These are phyloP conservation scores for Eimeria acervulina DNA, from an alignment of 169 alveolate genomes.

Conservation along the genomic window DNA sequence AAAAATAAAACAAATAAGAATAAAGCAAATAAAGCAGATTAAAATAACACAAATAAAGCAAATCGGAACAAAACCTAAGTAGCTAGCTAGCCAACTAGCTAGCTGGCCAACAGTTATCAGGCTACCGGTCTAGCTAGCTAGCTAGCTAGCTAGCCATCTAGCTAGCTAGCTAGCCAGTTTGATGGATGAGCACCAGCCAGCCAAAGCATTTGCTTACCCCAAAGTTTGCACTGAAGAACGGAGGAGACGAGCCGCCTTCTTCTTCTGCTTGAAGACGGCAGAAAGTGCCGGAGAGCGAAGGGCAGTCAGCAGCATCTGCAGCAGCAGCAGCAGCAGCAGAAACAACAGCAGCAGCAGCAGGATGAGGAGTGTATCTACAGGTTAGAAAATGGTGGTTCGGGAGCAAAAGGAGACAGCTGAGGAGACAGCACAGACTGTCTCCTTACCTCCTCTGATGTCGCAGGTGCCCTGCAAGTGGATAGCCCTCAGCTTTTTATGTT, in stretches of 20 bases:
- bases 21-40: neutral
- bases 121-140: constrained; percentile 7
- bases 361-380: neutral
- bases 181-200: neutral
- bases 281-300: neutral
- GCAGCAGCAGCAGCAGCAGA: constrained; percentile 10
- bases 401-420: neutral
- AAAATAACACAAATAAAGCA: neutral
- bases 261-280: neutral
- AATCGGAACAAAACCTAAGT: neutral
- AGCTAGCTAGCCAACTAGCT: neutral
- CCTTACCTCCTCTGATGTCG: neutral
- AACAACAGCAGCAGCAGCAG: constrained; percentile 1
- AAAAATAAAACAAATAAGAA: neutral
- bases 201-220: neutral
- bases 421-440: neutral
- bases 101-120: no score
- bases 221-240: neutral
- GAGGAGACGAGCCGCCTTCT: neutral
- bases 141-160: neutral
- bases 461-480: constrained; percentile 22
- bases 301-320: neutral
- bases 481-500: neutral
- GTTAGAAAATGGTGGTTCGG: neutral
- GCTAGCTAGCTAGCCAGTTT: neutral